Base-by-base conservation (phyloP, 495 filamentous ascomycete species). In the Aspergillus bridgeri region DNA sequence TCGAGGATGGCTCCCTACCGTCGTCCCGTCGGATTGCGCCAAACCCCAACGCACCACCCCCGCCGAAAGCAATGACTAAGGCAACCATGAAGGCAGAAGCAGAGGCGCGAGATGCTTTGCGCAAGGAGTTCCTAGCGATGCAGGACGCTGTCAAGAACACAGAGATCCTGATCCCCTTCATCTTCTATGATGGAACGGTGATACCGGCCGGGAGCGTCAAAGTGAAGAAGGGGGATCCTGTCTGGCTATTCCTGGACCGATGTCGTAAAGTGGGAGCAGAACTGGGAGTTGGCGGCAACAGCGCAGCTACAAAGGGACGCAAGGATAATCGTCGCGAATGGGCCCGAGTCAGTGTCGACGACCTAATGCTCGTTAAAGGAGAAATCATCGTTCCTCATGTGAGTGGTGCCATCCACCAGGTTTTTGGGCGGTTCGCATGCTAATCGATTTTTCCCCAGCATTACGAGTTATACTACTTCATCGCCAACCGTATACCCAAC, bases 111-210 rank as follows among this genome's bases (percentile, higher is more conserved):
- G 94, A 98, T 60, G 76, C 84, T 42, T 72, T 96, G 44, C 86
- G 93, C 9, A 90, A 90, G 59, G 89, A 97, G 64, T 98, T 96
- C 62, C 59, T 96, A 27, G 72, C 73, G 8, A 81, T 93, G 65
- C 94, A 97, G 69, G 90, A 95, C 48, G 83, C 86, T 2, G 87
- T 98, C 55, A 96, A 95, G 75, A 84, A 84, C 33, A 90, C 92
- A 22, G 91, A 96, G 65, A 91, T 98, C 20, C 76, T 87, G 43
- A 90, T 98, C 3, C 94, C 94, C 0, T 98, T 98, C 72, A 91
- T 97, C 21, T 98, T 98, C 67, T 98, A 96, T 72, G 95, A 98
- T 57, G 94, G 94, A n/a, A 95, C 91, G 4, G 93, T 94, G 70
- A 92, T 90, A n/a, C 86, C 92, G 2, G 86, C 89, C 23, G 88